Percentiles rank a stretch among this genome's conserved stretches.
These are phyloP conservation scores for Mortierella hygrophila DNA, from an alignment of 192 early-diverging fungal genomes.

Conservation along the genomic window DNA sequence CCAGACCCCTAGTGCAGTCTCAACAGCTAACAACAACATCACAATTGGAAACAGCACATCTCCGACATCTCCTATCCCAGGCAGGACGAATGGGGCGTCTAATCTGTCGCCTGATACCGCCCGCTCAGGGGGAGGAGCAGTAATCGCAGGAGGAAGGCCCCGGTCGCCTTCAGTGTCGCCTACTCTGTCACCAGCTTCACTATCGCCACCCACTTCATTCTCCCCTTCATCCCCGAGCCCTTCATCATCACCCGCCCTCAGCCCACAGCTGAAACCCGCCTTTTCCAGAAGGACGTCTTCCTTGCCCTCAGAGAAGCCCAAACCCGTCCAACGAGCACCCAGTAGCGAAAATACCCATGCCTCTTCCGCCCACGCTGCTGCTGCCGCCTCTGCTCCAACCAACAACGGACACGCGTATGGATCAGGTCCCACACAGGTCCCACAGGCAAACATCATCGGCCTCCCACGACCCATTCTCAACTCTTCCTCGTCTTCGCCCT, in stretches of 20 bases:
- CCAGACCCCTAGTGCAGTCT: slow-evolving; percentile 14
- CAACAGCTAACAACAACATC: slow-evolving; percentile 4
- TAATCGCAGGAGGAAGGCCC: background rate
- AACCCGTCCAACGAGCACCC: slow-evolving; percentile 8
- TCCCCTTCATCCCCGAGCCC: background rate
- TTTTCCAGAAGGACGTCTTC: slow-evolving; percentile 29
- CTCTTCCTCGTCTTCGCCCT: background rate
- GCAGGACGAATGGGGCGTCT: background rate
- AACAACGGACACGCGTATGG: background rate
- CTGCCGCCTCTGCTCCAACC: background rate
- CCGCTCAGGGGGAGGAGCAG: background rate
- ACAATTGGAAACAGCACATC: background rate
- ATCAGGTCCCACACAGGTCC: background rate
- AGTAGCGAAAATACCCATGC: slow-evolving; percentile 21
- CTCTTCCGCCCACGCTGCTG: background rate
- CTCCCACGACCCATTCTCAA: slow-evolving; percentile 28
- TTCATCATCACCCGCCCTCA: slow-evolving; percentile 19
- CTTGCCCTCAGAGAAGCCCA: slow-evolving; percentile 24
- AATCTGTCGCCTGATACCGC: background rate
- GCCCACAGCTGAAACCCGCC: slow-evolving; percentile 14
- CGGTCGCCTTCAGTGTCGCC: background rate
- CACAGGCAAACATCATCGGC: slow-evolving; percentile 34
- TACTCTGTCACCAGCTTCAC: background rate
- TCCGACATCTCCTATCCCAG: background rate
- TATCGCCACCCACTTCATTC: slow-evolving; percentile 1